phyloP scores from a whole-genome alignment of 148 eudicot species.

The Rheum nobile region DNA sequence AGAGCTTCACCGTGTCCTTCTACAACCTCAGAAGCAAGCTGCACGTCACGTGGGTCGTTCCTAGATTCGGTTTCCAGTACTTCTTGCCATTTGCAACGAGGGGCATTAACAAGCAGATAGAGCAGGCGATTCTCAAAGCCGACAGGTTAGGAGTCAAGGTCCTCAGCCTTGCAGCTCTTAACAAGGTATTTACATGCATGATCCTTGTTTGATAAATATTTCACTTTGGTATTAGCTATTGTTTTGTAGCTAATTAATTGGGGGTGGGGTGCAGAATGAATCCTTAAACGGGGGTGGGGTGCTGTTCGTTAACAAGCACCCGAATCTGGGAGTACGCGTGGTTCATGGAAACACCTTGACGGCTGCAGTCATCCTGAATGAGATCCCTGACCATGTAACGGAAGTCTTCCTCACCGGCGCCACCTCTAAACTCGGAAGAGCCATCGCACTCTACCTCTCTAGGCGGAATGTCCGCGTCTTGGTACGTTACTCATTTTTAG shows the following conservation, averaged over 20 bases:
- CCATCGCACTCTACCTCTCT: constrained; percentile 65
- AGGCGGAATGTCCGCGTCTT: constrained; percentile 42
- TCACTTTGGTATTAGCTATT: no score
- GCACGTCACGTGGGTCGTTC: constrained; percentile 62
- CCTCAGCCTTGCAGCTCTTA: constrained; percentile 75
- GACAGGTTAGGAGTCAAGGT: constrained; percentile 65
- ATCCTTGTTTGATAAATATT: no score
- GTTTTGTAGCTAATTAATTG: background rate
- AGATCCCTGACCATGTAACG: constrained; percentile 34
- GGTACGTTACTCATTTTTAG: constrained; percentile 33
- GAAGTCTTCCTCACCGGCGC: constrained; percentile 69
- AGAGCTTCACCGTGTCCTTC: constrained; percentile 31
- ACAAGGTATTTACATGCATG: constrained; percentile 55
- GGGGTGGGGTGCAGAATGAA: constrained; percentile 59
- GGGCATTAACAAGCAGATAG: constrained; percentile 65
- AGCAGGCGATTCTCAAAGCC: constrained; percentile 60
- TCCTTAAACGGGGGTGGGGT: constrained; percentile 69
- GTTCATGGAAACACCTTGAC: constrained; percentile 78
- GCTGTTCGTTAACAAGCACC: constrained; percentile 62
- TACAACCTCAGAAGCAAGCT: constrained; percentile 34
- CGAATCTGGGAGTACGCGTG: constrained; percentile 53
- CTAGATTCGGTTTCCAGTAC: constrained; percentile 72
- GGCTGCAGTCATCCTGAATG: constrained; percentile 60
- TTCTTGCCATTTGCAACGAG: constrained; percentile 73
- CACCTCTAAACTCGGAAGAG: constrained; percentile 73